phyloP scores from a whole-genome alignment of 495 filamentous ascomycete species.

The Lichenothelia convexa region DNA sequence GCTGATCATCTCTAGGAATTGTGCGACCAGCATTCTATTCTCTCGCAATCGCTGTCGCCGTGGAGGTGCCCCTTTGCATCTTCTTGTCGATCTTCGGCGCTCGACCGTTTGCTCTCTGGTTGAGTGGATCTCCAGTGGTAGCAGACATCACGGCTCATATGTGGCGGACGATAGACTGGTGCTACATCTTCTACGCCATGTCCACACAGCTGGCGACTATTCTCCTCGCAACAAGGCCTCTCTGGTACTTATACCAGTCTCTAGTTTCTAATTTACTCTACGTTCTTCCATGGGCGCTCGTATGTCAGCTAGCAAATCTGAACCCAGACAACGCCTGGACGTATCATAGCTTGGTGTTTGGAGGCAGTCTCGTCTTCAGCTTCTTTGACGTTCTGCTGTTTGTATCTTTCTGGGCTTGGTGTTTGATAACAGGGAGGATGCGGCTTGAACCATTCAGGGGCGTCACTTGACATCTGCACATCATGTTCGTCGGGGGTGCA shows the following conservation, averaged over 20 bases:
- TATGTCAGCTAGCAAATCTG: conserved; percentile 30
- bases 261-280: conserved; percentile 46
- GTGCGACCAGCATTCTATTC: conserved; percentile 37
- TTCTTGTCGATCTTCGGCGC: conserved; percentile 41
- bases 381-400: conserved; percentile 38
- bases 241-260: conserved; percentile 51
- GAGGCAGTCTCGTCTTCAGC: conserved; percentile 48
- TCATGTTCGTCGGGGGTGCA: neutral
- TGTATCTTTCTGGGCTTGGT: conserved; percentile 36
- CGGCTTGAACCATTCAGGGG: conserved; percentile 1
- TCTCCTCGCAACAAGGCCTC: conserved; percentile 43
- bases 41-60: conserved; percentile 27
- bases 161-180: conserved; percentile 57
- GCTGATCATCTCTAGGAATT: conserved; percentile 20
- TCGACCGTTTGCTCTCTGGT: conserved; percentile 38
- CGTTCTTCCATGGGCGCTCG: conserved; percentile 38
- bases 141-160: conserved; percentile 44
- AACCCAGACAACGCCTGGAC: conserved; percentile 42
- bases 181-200: conserved; percentile 56
- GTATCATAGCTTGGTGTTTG: conserved; percentile 49
- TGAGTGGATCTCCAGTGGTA: conserved; percentile 35
- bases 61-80: conserved; percentile 46
- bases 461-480: neutral
- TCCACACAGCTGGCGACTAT: conserved; percentile 46
- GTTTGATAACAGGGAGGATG: conserved; percentile 30